These are phyloP conservation scores for Prunus mume DNA, from an alignment of 306 rosid genomes.

Conservation along the genomic window DNA sequence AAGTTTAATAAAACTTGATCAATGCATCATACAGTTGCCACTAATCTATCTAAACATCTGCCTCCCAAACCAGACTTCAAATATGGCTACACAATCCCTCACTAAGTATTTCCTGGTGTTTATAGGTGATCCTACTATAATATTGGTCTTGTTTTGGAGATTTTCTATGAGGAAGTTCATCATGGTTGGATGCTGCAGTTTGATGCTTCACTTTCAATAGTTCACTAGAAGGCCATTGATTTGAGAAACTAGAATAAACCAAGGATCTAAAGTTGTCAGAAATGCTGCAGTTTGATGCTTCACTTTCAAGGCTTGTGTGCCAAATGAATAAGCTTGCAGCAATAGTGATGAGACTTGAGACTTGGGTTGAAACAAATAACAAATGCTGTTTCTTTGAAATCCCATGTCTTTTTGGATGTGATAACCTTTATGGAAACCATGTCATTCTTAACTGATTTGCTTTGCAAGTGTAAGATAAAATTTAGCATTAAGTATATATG, in stretches of 20 bases:
- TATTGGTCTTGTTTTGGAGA: not conserved
- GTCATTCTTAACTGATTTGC: not conserved
- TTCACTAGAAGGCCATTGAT: not conserved
- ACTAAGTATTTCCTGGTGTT: not conserved
- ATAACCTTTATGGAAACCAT: not conserved
- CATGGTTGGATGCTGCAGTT: not conserved
- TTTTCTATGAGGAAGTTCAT: not conserved
- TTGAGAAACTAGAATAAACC: not conserved
- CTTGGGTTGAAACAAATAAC: not conserved
- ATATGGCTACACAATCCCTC: not conserved
- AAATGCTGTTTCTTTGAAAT: not conserved
- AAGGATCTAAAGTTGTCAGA: not conserved
- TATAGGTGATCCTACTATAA: not conserved
- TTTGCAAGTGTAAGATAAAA: not conserved
- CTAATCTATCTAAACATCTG: not conserved
- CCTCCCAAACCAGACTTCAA: not conserved
- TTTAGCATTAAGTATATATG: not conserved
- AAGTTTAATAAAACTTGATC: not conserved
- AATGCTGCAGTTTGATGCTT: conserved; percentile 1
- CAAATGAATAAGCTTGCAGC: not conserved
- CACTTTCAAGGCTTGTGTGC: not conserved
- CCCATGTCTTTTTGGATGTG: not conserved
- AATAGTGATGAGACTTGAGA: not conserved
- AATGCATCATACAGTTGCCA: not conserved
- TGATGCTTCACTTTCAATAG: not conserved